A percentile compares a stretch with the other conserved stretches of the same genome.
Conservation (phyloP, 352 stramenopile species). For the Stramenopiles sp. region DNA sequence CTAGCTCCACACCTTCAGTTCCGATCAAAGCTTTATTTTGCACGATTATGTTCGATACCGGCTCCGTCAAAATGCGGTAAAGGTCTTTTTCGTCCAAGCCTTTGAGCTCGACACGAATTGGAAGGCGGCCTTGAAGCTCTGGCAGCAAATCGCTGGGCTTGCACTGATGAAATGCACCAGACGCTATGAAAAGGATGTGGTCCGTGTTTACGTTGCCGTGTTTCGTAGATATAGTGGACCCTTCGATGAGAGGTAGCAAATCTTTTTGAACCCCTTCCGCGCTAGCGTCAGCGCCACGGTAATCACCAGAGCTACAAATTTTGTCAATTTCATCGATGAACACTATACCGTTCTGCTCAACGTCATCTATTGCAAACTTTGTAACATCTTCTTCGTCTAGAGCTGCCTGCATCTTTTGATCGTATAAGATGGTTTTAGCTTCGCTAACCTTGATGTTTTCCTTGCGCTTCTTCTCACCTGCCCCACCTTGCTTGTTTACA, state of each 20-base stretch:
- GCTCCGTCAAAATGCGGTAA: slow-evolving; percentile 96
- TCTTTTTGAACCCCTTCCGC: slow-evolving; percentile 96
- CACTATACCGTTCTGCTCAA: slow-evolving; percentile 96
- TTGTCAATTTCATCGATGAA: slow-evolving; percentile 99
- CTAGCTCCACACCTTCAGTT: slow-evolving; percentile 79
- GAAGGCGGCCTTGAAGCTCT: slow-evolving; percentile 89
- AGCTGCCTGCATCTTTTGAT: background rate
- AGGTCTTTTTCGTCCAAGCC: slow-evolving; percentile 93
- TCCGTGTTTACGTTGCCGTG: slow-evolving; percentile 98
- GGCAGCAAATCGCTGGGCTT: slow-evolving; percentile 94
- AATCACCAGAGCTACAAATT: slow-evolving; percentile 72
- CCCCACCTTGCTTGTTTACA: background rate
- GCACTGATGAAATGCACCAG: slow-evolving; percentile 86
- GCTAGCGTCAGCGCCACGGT: slow-evolving; percentile 77
- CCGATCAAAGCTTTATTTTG: slow-evolving; percentile 93
- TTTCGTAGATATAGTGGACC: slow-evolving; percentile 89
- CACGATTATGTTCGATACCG: slow-evolving; percentile 91
- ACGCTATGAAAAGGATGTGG: slow-evolving; percentile 96
- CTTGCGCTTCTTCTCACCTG: background rate
- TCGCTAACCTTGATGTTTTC: background rate
- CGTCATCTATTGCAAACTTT: slow-evolving; percentile 22
- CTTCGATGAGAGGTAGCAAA: slow-evolving; percentile 92
- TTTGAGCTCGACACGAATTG: slow-evolving; percentile 96
- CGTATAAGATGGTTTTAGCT: background rate
- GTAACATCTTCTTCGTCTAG: background rate